Conservation (phyloP, 495 filamentous ascomycete genomes). For the Aspergillus conjunctus region DNA sequence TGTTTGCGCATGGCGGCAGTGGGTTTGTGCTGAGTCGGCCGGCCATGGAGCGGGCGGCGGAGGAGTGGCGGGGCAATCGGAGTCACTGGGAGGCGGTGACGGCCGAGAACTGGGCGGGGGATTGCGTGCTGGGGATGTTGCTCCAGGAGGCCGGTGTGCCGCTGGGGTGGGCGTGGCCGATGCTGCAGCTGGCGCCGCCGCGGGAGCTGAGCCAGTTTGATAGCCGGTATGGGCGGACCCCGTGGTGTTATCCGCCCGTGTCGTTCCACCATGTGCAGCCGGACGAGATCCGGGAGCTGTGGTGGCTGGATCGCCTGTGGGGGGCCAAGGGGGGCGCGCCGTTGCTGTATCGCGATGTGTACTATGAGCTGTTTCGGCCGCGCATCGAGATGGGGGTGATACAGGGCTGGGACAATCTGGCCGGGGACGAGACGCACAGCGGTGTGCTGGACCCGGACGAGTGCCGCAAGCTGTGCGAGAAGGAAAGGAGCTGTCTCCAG, state of each 20-base stretch:
- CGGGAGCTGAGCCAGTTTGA: constrained; percentile 46
- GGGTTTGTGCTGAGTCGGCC: constrained; percentile 57
- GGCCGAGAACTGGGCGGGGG: constrained; percentile 40
- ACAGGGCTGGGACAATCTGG: constrained; percentile 37
- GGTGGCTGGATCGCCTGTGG: constrained; percentile 46
- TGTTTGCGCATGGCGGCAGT: constrained; percentile 68
- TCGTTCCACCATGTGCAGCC: constrained; percentile 53
- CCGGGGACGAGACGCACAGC: constrained; percentile 13
- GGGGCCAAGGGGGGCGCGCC: constrained; percentile 9
- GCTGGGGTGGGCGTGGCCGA: constrained; percentile 43
- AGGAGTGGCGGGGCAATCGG: constrained; percentile 20
- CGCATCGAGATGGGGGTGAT: constrained; percentile 14
- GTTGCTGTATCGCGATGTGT: constrained; percentile 24
- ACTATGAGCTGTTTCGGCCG: constrained; percentile 9
- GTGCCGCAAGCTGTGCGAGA: constrained; percentile 41
- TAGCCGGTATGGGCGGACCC: constrained; percentile 33
- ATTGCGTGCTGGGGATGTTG: constrained; percentile 50
- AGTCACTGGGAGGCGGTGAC: constrained; percentile 37
- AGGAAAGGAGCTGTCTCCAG: constrained; percentile 40
- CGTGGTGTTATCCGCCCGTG: constrained; percentile 54
- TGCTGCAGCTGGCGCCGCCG: constrained; percentile 33
- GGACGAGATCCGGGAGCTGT: constrained; percentile 40
- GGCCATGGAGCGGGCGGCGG: constrained; percentile 34
- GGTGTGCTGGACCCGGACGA: constrained; percentile 27
- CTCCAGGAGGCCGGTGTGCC: constrained; percentile 37